Evolutionary conservation across 208 protist species (phyloP).

Genomic region (Leishmania guyanensis): DNA sequence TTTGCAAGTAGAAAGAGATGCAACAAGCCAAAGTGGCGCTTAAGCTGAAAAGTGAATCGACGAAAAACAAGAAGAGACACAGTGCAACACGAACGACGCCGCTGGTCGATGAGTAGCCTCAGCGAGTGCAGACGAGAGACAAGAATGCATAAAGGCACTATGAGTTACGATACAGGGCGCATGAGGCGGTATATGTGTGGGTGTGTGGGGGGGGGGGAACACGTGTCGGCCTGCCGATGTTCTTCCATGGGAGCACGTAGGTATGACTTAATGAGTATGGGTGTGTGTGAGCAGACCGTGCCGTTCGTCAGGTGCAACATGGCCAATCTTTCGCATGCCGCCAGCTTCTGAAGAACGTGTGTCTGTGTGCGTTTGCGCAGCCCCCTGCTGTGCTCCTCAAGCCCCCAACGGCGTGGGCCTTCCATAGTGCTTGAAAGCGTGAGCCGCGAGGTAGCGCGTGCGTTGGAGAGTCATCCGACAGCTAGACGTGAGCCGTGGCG

Average conservation of each 20-base stretch:
- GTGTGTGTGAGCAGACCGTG: background rate
- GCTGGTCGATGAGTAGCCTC: background rate
- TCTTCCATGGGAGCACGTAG: background rate
- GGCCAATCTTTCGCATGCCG: background rate
- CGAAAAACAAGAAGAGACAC: background rate
- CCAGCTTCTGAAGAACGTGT: background rate
- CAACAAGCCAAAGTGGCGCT: background rate
- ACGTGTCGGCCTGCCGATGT: background rate
- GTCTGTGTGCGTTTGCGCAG: background rate
- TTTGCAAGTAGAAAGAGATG: background rate
- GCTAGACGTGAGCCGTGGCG: background rate
- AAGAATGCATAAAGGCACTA: slow-evolving; percentile 3
- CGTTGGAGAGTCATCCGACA: background rate
- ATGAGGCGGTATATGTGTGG: background rate
- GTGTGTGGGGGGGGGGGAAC: background rate
- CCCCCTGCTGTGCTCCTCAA: background rate
- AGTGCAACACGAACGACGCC: background rate
- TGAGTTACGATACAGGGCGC: background rate
- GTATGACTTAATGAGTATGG: background rate
- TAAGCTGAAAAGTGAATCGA: no score
- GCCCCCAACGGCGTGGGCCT: background rate
- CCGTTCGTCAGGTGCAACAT: background rate
- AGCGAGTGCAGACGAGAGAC: background rate
- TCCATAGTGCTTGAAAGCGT: background rate
- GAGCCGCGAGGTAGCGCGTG: background rate